Evolutionary conservation across 805 yeast genomes (phyloP).

Genomic region (Diddensiella transvaalensis): DNA sequence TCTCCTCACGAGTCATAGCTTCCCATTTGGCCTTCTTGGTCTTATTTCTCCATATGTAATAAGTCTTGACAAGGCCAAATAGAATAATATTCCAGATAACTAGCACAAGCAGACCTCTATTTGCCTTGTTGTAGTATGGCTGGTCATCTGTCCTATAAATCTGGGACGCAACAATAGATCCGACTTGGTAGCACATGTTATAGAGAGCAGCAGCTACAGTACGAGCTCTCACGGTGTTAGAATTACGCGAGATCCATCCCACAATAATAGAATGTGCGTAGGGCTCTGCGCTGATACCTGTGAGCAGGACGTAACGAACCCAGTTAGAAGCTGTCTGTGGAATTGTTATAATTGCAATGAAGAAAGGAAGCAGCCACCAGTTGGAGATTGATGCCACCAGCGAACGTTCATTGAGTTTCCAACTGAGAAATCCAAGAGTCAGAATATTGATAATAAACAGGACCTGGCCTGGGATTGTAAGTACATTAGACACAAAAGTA

Average conservation of each 20-base stretch:
- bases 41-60: constrained; percentile 32
- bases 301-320: constrained; percentile 7
- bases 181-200: constrained; percentile 60
- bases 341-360: constrained; percentile 6
- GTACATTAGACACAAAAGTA: constrained; percentile 49
- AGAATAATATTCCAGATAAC: constrained; percentile 17
- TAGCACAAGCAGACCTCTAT: constrained; percentile 30
- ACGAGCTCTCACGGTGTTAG: constrained; percentile 56
- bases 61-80: constrained; percentile 29
- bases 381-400: constrained; percentile 3
- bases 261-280: constrained; percentile 52
- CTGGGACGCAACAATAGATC: constrained; percentile 49
- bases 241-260: constrained; percentile 57
- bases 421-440: not conserved
- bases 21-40: constrained; percentile 46
- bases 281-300: constrained; percentile 18
- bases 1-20: constrained; percentile 45
- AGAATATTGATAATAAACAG: constrained; percentile 11
- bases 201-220: constrained; percentile 61
- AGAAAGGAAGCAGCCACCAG: constrained; percentile 9
- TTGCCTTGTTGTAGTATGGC: constrained; percentile 59
- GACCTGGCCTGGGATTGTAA: constrained; percentile 38
- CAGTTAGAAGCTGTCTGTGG: constrained; percentile 9
- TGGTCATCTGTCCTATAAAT: constrained; percentile 53
- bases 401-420: constrained; percentile 2